Base-by-base conservation (phyloP, 208 protist species). In the Leishmania martiniquensis region DNA sequence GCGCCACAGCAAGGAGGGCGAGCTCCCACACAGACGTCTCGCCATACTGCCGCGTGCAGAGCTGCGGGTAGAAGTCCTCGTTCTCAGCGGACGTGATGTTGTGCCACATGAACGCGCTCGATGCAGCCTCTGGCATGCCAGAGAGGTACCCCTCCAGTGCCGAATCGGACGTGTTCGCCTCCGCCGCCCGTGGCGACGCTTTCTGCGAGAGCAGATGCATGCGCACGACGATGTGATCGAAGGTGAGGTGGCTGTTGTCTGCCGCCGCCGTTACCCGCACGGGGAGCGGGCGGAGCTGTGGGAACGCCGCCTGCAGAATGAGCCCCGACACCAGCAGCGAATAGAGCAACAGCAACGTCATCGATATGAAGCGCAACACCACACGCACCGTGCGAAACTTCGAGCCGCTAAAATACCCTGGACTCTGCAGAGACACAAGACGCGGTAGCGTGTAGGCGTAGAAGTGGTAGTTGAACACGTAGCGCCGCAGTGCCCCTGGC, bases 201-300 rank as follows among this genome's bases (percentile, higher is more conserved):
- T 37, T 54, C 60, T 76, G 63, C 45, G 90, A 90, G 29, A 92
- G 59, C n/a, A 96, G 77, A 74, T 92, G 84, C 87, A 95, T 90
- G 52, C 85, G 85, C 47, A 94, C 70, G n/a, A 96, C 85, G 80
- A 96, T 91, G 80, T 96, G 92, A 78, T 96, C 89, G 45, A 96
- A 86, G 29, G 81, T 85, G 32, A 95, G 87, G 47, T 78, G 44
- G 76, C 83, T 85, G 59, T 81, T 78, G 59, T 91, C 77, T 12
- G 77, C 78, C 22, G 89, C 78, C 22, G 81, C 68, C 34, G 76
- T 75, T 62, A 89, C 85, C 22, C 81, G 84, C 79, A 97, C 91
- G n/a, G 91, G 90, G 62, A 92, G 80, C 52, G 90, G 87, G 7
- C 88, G 89, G 55, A 94, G 84, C 72, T 78, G 74, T 37, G 89